Evolutionary conservation across 2,329 filamentous ascomycete species (phyloP), one percentile per base, ranked within the genome.

Genomic region (Sporothrix inflata): DNA sequence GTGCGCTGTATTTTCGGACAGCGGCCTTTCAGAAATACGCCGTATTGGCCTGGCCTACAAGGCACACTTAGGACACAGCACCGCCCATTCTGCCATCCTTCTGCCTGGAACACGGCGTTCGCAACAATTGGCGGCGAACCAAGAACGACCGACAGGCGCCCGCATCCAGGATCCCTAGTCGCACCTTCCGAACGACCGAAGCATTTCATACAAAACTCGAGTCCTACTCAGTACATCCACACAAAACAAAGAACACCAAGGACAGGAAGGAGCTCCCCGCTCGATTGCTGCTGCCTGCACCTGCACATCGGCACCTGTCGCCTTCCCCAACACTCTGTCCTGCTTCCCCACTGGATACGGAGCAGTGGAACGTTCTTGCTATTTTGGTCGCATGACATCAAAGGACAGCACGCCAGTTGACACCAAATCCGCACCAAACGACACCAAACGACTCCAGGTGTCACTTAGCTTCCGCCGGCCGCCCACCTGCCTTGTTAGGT

Each of bases 371-470:
- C 71, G 66, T 55, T 69, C 53, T 49, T 69, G 24, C 71, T 68
- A 63, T 63, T 63, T 69, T 69, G 42, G 70, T 72, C 70, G 70
- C 70, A 68, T 72, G 70, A 72, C 65, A 72, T 68, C 63, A 40
- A 34, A 34, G 47, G 30, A 53, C 40, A 67, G 51, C 69, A 53
- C 30, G 47, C 69, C 57, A 55, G 47, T 66, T 47, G 63, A 27
- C 60, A 45, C 60, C 60, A 27, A 27, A 45, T 42, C 55, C 21
- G 24, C 47, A 14, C 63, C 63, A 66, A 66, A 69, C 49, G 27
- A 65, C 57, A 40, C 57, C 19, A 61, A 40, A 34, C 51, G n/a
- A 30, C 53, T 34, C 27, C 40, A 38, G 21, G 24, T 19, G 45
- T 19, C 57, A 14, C 38, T 53, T 67, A 71, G 69, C 69, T 71